These are phyloP conservation scores for Ambrosiella cleistominuta DNA, from an alignment of 2,329 filamentous ascomycete species.

Conservation along the genomic window DNA sequence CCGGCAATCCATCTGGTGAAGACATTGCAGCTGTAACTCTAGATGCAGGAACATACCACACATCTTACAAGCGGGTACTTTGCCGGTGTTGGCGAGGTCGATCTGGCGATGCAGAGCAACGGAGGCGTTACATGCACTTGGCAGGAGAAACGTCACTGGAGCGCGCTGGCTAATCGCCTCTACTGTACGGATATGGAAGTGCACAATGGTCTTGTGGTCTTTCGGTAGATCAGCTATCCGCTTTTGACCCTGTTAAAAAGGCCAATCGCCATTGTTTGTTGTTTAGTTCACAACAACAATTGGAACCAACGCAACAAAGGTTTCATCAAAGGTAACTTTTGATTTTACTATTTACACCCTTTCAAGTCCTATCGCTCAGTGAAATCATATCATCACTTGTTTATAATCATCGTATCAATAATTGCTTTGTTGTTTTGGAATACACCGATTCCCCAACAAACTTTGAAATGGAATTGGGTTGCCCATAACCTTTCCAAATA, in stretches of 20 bases:
- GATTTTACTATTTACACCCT: no score
- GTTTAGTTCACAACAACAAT: no score
- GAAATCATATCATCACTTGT: not conserved
- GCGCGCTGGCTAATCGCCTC: no score
- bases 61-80: not conserved
- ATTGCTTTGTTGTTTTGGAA: not conserved
- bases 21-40: conserved; percentile 2
- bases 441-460: not conserved
- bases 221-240: no score
- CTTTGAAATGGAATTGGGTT: not conserved
- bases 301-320: no score
- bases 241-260: no score
- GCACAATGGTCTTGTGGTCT: no score
- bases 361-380: not conserved
- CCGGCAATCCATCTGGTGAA: not conserved
- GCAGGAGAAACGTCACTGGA: not conserved
- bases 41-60: conserved; percentile 6
- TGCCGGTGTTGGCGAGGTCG: not conserved
- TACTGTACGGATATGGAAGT: no score
- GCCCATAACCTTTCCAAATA: not conserved
- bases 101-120: not conserved
- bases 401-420: not conserved
- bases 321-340: no score
- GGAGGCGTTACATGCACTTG: not conserved
- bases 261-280: no score